Evolutionary conservation across 2,329 filamentous ascomycete genomes (phyloP), one percentile per base, ranked within the genome.

Genomic region (Microdochium bolleyi): DNA sequence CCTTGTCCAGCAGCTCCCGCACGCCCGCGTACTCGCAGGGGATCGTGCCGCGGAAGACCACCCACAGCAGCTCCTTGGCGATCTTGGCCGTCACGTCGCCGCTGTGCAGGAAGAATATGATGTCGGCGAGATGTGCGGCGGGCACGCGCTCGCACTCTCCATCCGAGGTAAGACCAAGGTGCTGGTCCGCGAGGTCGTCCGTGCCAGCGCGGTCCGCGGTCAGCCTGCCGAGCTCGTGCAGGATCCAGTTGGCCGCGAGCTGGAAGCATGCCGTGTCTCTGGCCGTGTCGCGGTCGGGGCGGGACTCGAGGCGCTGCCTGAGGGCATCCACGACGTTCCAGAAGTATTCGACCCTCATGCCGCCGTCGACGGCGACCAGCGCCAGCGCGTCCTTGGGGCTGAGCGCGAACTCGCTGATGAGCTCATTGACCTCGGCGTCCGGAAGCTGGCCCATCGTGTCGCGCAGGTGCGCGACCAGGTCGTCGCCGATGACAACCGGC

Each of bases 311-410:
- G 0, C 61, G 58, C 16, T 24, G 50, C 49, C 72, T 66, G 1
- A 85, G 62, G 1, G 66, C 64, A 2, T 76, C 72, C 1, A 88
- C 73, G 0, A 89, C 80, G 24, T 81, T 77, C 62, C 87, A 85
- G 63, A 91, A 95, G 67, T 92, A 96, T 59, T 96, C 85, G 3
- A 94, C 72, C 44, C 92, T 80, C 8, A 84, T 84, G 8, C 92
- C 92, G 52, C 87, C 81, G 57, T 97, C 88, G 1, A 95, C 73
- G 8, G 82, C 78, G 49, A 92, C 77, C 32, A 99, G 73, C 0
- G 91, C 88, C 58, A 88, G 80, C 1, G 92, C 92, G 62, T 99
- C 94, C 64, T 94, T 94, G 8, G 82, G 66, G 0, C 85, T 87
- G 13, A 99, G 73, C 0, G 82, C 82, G 61, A 89, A 91, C 2